These are phyloP conservation scores for Cucurbita moschata DNA, from an alignment of 306 rosid genomes.

Conservation along the genomic window DNA sequence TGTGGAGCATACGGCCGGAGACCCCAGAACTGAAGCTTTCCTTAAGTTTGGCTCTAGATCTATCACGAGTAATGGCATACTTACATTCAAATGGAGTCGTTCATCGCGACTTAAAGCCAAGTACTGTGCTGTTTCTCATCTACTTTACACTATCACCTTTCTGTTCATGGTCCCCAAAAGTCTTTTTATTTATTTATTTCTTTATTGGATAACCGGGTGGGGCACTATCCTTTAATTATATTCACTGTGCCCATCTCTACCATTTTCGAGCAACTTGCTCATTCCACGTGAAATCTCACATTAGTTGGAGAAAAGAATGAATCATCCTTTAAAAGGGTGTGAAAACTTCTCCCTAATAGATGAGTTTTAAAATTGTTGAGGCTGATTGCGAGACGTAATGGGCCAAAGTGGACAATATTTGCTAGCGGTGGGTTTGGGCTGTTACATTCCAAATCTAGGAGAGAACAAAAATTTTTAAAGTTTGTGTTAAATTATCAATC, in stretches of 20 bases:
- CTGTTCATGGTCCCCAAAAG: neutral
- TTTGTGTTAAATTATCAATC: too few species aligned
- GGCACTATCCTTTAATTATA: neutral
- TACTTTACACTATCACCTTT: neutral
- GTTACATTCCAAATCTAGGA: neutral
- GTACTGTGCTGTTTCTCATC: slow-evolving; percentile 10
- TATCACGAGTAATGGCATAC: slow-evolving; percentile 31
- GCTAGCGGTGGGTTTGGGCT: too few species aligned
- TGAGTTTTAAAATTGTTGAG: too few species aligned
- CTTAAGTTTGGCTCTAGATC: slow-evolving; percentile 27
- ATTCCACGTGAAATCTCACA: too few species aligned
- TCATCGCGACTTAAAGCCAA: slow-evolving; percentile 43
- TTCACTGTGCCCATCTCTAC: neutral
- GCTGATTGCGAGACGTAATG: too few species aligned
- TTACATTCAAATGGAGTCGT: slow-evolving; percentile 39
- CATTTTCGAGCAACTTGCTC: neutral
- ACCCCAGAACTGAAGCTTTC: slow-evolving; percentile 20
- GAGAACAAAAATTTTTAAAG: neutral
- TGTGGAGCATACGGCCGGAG: slow-evolving; percentile 17
- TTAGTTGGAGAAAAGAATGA: too few species aligned
- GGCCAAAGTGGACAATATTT: too few species aligned
- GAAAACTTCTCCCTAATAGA: too few species aligned
- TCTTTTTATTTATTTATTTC: neutral
- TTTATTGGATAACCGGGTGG: neutral
- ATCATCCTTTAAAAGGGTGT: too few species aligned